Base-by-base conservation (phyloP, 768 basidiomycete species). In the Russula compacta region DNA sequence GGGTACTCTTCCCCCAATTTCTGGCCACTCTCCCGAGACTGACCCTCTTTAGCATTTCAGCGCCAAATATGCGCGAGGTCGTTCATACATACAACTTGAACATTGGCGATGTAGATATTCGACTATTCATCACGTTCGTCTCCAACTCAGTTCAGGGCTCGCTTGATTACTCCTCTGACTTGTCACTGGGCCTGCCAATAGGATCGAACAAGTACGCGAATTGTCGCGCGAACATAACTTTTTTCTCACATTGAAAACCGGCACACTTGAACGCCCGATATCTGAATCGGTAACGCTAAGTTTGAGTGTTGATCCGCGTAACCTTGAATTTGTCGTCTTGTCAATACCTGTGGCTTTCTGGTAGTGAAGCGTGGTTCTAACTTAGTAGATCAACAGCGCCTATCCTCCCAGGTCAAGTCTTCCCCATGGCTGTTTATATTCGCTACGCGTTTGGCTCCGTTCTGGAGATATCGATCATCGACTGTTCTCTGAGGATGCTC, bases 381-480 rank as follows among this genome's bases (percentile, higher is more conserved):
- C 43, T n/a, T 33, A 6, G 6, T 12, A 33, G 38, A 33, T 2
- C 40, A 42, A 38, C 54, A 86, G 84, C 65, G 71, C 78, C 7
- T 85, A 84, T 67, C 83, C 83, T 11, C 84, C 84, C n/a, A 82
- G 81, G 69, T 66, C 76, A 21, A 77, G 76, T 48, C 70, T 83
- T 1, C 84, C 85, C 0, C 71, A 72, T n/a, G 81, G 78, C 0
- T 80, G 78, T 56, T 69, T 85, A 3, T 81, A 75, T 72, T 78
- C 80, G 15, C 72, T 86, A 21, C 83, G 86, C 0, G 81, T 86
- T 19, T 87, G 86, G 85, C 73, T 87, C 47, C 77, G 81, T 14
- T 77, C 77, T 6, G 78, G 78, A 36, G 77, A 74, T n/a, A 71
- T 82, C 40, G 82, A 86, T 58, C 86, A 85, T 61, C 79, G 83